These are phyloP conservation scores for Lepidium didymum DNA, from an alignment of 345 rosid species.

Conservation along the genomic window DNA sequence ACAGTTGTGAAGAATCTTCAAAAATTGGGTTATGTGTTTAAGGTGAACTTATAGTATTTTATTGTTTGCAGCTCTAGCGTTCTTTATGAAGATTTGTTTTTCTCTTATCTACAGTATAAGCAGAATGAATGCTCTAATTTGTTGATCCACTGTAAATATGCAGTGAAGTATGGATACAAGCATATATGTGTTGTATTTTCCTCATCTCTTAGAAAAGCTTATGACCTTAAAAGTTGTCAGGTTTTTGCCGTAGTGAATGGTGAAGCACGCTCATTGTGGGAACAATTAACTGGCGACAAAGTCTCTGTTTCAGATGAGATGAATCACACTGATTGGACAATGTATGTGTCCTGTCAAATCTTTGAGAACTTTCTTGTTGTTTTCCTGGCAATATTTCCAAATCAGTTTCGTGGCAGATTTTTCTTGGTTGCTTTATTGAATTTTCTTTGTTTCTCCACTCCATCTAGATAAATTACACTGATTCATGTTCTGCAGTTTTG, in stretches of 20 bases:
- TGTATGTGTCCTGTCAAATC: conserved; percentile 39
- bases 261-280: conserved; percentile 53
- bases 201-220: conserved; percentile 28
- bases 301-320: conserved; percentile 41
- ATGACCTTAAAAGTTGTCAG: conserved; percentile 45
- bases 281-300: conserved; percentile 48
- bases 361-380: not conserved
- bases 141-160: not conserved
- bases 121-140: conserved; percentile 9
- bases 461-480: conserved; percentile 18
- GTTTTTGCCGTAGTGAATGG: conserved; percentile 59
- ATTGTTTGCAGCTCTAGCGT: conserved; percentile 5
- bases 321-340: conserved; percentile 75
- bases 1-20: conserved; percentile 73
- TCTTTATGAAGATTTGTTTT: not conserved
- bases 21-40: conserved; percentile 67
- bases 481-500: conserved; percentile 54
- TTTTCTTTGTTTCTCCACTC: conserved; percentile 10
- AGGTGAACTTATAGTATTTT: conserved; percentile 42
- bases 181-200: conserved; percentile 5
- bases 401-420: conserved; percentile 8
- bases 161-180: conserved; percentile 4
- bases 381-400: not conserved
- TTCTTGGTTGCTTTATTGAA: conserved; percentile 14
- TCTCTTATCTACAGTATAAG: not conserved